These are phyloP conservation scores for Circinella minor DNA, from an alignment of 371 early-diverging fungal genomes.

Conservation along the genomic window DNA sequence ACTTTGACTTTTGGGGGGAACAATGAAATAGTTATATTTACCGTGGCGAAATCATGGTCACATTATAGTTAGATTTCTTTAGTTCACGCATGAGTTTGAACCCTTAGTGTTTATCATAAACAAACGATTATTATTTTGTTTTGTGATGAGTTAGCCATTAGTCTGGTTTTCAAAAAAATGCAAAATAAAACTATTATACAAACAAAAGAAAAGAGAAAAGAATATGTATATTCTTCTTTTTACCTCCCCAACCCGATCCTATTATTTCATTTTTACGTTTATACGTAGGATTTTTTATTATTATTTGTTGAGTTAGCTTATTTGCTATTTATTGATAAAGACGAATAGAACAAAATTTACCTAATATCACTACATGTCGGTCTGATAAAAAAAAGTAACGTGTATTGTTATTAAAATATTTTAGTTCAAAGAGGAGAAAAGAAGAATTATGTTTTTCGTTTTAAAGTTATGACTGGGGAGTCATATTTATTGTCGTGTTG, in stretches of 20 bases:
- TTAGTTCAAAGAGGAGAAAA: neutral
- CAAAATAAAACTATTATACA: no score
- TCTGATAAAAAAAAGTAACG: neutral
- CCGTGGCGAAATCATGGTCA: slow-evolving; percentile 73
- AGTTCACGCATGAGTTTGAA: slow-evolving; percentile 68
- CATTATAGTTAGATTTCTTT: slow-evolving; percentile 64
- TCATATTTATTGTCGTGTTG: neutral
- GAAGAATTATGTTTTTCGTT: no score
- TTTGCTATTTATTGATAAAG: no score
- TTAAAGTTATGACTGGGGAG: no score
- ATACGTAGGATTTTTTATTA: no score
- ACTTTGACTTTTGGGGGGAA: no score
- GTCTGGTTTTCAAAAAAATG: no score
- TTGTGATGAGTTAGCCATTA: neutral
- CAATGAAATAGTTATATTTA: neutral
- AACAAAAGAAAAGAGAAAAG: no score
- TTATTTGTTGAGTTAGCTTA: neutral
- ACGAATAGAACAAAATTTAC: neutral
- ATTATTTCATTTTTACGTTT: neutral
- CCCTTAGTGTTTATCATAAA: slow-evolving; percentile 35
- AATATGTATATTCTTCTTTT: no score
- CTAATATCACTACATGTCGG: slow-evolving; percentile 10
- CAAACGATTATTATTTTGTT: neutral
- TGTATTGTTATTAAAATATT: neutral
- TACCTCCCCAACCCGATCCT: slow-evolving; percentile 75